Percentiles rank a stretch among this genome's conserved stretches.
Evolutionary conservation across 2,329 filamentous ascomycete genomes (phyloP).

Genomic region (Lachnellula suecica): DNA sequence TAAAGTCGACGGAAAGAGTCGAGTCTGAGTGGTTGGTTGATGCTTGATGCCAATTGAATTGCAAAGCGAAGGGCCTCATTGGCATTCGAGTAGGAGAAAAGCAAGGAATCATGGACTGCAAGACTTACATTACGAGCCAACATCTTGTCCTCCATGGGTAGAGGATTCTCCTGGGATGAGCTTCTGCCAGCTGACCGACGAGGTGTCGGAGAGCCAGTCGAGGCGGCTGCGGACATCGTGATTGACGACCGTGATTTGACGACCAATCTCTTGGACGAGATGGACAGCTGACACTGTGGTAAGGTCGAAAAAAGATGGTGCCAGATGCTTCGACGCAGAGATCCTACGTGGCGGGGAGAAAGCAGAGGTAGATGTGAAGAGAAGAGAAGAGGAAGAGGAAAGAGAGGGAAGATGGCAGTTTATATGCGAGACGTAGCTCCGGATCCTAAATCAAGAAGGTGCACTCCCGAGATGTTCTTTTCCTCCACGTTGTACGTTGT

Average conservation of each 20-base stretch:
- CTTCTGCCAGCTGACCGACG: slow-evolving; percentile 37
- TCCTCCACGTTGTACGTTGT: slow-evolving; percentile 9
- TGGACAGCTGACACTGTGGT: slow-evolving; percentile 13
- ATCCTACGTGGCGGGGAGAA: slow-evolving; percentile 20
- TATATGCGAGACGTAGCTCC: slow-evolving; percentile 33
- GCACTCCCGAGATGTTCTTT: slow-evolving; percentile 14
- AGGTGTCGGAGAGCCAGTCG: slow-evolving; percentile 43
- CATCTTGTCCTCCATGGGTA: slow-evolving; percentile 21
- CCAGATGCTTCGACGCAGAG: slow-evolving; percentile 26
- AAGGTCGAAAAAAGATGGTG: slow-evolving; percentile 27
- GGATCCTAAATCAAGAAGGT: slow-evolving; percentile 30
- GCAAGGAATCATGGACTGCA: slow-evolving; percentile 2
- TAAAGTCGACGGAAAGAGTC: too few relatives aligned
- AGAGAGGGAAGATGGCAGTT: slow-evolving; percentile 23
- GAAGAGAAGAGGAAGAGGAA: slow-evolving; percentile 19
- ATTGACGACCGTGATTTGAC: slow-evolving; percentile 8
- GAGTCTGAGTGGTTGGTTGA: too few relatives aligned
- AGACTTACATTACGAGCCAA: slow-evolving; percentile 34
- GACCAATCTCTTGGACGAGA: slow-evolving; percentile 13
- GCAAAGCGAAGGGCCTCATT: too few relatives aligned
- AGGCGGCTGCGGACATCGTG: slow-evolving; percentile 41
- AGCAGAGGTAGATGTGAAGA: slow-evolving; percentile 22
- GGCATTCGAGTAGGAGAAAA: not conserved
- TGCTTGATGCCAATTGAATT: not conserved
- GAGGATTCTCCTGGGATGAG: slow-evolving; percentile 37